Conservation (phyloP, 2,329 filamentous ascomycete species). For the Talaromyces sp. region DNA sequence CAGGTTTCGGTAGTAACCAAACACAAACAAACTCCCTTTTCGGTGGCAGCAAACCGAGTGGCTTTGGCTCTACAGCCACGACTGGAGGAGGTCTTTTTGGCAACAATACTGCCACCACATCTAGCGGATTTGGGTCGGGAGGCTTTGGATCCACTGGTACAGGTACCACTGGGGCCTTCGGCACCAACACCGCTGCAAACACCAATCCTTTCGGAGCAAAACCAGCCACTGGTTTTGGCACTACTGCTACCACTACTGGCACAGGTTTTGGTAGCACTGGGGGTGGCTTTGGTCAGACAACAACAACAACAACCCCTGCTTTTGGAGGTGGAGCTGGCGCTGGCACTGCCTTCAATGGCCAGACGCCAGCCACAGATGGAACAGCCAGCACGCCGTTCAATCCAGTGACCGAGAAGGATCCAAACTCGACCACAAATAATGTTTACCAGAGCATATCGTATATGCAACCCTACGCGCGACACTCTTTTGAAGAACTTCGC, state of each 20-base stretch:
- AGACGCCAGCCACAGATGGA: conserved; percentile 42
- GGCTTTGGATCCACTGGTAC: conserved; percentile 29
- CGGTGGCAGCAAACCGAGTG: conserved; percentile 15
- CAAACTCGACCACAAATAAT: conserved; percentile 35
- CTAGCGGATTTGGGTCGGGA: conserved; percentile 36
- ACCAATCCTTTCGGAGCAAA: conserved; percentile 26
- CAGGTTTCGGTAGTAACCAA: conserved; percentile 39
- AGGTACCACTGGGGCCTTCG: conserved; percentile 25
- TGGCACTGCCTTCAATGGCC: conserved; percentile 42
- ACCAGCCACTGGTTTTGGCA: conserved; percentile 28
- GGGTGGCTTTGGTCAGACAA: conserved; percentile 24
- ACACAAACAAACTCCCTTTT: conserved; percentile 28
- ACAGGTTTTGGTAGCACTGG: conserved; percentile 26
- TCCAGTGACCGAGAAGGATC: conserved; percentile 46
- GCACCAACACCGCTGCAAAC: conserved; percentile 17
- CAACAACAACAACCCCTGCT: conserved; percentile 24
- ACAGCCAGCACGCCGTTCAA: conserved; percentile 47
- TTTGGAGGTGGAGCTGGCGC: conserved; percentile 39
- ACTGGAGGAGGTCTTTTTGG: conserved; percentile 32
- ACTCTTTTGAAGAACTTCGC: conserved; percentile 77
- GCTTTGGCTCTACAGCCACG: conserved; percentile 16
- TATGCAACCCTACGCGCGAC: conserved; percentile 64
- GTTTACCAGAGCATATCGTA: conserved; percentile 49
- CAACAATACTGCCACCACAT: conserved; percentile 30
- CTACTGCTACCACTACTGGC: conserved; percentile 20